phyloP scores from a whole-genome alignment of 1,284 basidiomycete species.

The Trichosporon sp. region DNA sequence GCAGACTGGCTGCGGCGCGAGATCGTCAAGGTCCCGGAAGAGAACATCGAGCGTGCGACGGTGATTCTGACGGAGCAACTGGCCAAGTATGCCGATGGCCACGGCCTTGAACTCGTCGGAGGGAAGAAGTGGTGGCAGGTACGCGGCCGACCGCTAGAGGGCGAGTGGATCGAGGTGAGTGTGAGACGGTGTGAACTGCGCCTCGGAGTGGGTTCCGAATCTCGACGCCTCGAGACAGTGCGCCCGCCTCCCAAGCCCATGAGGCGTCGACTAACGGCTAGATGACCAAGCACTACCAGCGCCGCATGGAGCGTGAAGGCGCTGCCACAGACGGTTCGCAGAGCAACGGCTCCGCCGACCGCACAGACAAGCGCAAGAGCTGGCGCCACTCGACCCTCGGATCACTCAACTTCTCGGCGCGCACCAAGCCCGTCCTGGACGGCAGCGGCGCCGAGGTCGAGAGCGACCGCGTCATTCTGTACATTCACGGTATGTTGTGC shows the following conservation, averaged over 20 bases:
- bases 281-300: conserved; percentile 50
- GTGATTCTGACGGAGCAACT: conserved; percentile 44
- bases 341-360: not conserved
- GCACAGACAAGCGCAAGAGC: not conserved
- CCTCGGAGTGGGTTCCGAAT: not conserved
- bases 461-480: conserved; percentile 45
- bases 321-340: not conserved
- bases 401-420: not conserved
- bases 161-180: conserved; percentile 71
- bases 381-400: conserved; percentile 3
- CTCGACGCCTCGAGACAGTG: not conserved
- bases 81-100: conserved; percentile 28
- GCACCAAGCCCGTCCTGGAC: conserved; percentile 27
- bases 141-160: conserved; percentile 66
- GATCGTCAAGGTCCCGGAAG: conserved; percentile 42
- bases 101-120: conserved; percentile 55
- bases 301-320: conserved; percentile 1
- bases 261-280: conserved; percentile 14
- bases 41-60: conserved; percentile 37
- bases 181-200: not conserved
- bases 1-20: conserved; percentile 42
- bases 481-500: conserved; percentile 42
- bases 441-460: conserved; percentile 34
- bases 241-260: not conserved
- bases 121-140: conserved; percentile 95